Evolutionary conservation across 768 basidiomycete genomes (phyloP), one percentile per base, ranked within the genome.

Genomic region (Boletus patriciae): DNA sequence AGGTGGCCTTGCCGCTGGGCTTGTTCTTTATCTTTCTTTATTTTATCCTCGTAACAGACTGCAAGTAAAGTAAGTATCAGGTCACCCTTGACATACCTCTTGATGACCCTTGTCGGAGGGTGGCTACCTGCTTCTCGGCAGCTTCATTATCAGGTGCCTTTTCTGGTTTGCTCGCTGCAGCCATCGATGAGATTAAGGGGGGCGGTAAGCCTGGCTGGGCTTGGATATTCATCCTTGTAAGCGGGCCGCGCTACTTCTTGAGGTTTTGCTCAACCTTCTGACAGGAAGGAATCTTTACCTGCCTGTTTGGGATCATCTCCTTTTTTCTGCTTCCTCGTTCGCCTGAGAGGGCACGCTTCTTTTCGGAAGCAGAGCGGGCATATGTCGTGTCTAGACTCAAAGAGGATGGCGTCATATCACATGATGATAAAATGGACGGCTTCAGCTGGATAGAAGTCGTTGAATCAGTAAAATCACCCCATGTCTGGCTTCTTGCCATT

Each of bases 271-370:
- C 6, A 5, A 2, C 40, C 19, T 16, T 25, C 25, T 13, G 40
- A 18, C 40, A 74, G 69, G 82, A 89, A 68, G 88, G 88, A 1
- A 69, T 80, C 6, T 83, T 90, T 68, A 87, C 87, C 0, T 70
- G 82, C 52, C 46, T 80, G 3, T 82, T 86, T 59, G 88, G 87
- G 7, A 37, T 80, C 4, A 34, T 67, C 2, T 86, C 80, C 0
- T 85, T 76, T 72, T 71, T 77, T 61, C 55, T 84, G 47, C 69
- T 83, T 37, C 78, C 83, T 6, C 59, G 67, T 38, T 71, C 76
- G 0, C 77, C 80, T 5, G 62, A 54, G 3, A 68, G 74, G n/a
- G 77, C 82, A 7, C 69, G 71, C 41, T 84, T 86, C 74, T 73
- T 87, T n/a, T 77, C 66, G 7, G 52, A 66, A 16, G 62, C 77